Evolutionary conservation across 1,284 basidiomycete species (phyloP).

Genomic region (Boletus austroedulis): DNA sequence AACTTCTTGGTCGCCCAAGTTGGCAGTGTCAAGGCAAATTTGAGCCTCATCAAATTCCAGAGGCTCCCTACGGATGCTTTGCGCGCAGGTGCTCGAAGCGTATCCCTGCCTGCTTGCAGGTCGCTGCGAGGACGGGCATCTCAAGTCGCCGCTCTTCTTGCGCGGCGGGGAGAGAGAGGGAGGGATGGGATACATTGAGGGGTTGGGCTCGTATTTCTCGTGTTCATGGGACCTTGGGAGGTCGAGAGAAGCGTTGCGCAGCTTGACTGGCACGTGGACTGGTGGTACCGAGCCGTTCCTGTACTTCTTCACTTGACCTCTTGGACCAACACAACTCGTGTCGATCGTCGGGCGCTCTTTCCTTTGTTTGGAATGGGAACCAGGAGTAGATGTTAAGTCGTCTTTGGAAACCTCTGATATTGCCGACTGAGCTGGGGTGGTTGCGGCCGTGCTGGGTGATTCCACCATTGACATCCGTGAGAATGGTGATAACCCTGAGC

Average conservation of each 20-base stretch:
- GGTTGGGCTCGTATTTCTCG: conserved; percentile 29
- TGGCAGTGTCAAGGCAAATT: conserved; percentile 33
- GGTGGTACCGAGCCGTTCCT: conserved; percentile 33
- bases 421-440: conserved; percentile 29
- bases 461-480: conserved; percentile 28
- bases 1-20: conserved; percentile 31
- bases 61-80: conserved; percentile 32
- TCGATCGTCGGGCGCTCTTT: conserved; percentile 35
- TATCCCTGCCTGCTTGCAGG: conserved; percentile 32
- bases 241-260: conserved; percentile 32
- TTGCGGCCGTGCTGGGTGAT: conserved; percentile 28
- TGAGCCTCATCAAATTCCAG: conserved; percentile 33
- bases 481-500: conserved; percentile 27
- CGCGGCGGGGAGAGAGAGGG: conserved; percentile 29
- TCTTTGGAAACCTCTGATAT: conserved; percentile 18
- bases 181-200: conserved; percentile 34
- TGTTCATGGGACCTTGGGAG: conserved; percentile 27
- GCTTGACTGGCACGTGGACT: conserved; percentile 30
- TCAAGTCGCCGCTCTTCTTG: conserved; percentile 26
- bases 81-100: conserved; percentile 23
- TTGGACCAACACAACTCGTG: conserved; percentile 32
- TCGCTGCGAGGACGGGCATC: conserved; percentile 24
- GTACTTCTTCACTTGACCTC: conserved; percentile 34
- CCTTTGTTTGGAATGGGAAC: conserved; percentile 23
- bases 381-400: conserved; percentile 16